A percentile compares a stretch with the other conserved stretches of the same genome.
Conservation (phyloP, 345 rosid genomes). For the Eucalyptus virginea region DNA sequence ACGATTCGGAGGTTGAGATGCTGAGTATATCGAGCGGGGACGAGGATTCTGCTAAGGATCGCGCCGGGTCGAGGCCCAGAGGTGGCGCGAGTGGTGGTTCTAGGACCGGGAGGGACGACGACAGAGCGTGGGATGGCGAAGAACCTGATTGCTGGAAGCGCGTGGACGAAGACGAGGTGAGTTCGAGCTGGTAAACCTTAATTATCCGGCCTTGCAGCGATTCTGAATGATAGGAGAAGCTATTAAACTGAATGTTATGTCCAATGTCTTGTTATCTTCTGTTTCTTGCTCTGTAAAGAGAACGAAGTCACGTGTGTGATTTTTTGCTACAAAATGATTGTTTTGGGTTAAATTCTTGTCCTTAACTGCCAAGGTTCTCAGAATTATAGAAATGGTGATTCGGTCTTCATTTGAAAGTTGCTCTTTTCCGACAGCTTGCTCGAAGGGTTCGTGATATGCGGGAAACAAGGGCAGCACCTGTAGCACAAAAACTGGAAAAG, state of each 20-base stretch:
- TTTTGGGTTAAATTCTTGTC: background rate
- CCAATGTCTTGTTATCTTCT: background rate
- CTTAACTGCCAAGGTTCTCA: background rate
- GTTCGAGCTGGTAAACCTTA: background rate
- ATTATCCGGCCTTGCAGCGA: background rate
- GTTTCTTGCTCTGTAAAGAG: background rate
- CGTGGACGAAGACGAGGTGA: conserved; percentile 86
- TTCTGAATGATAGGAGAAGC: background rate
- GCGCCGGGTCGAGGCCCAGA: conserved; percentile 9
- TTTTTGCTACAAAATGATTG: background rate
- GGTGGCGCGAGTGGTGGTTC: conserved; percentile 1
- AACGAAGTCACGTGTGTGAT: background rate
- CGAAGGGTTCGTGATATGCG: conserved; percentile 96
- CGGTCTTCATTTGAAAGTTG: background rate
- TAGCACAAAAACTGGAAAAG: conserved; percentile 57
- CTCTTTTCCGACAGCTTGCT: conserved; percentile 52
- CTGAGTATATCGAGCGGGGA: conserved; percentile 98
- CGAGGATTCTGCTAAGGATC: conserved; percentile 54
- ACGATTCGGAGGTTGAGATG: conserved; percentile 97
- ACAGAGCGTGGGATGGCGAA: conserved; percentile 70
- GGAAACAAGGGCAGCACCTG: conserved; percentile 77
- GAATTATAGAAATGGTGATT: background rate
- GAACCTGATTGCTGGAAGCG: conserved; percentile 96
- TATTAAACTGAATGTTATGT: background rate
- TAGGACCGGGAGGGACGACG: conserved; percentile 42